phyloP scores from a whole-genome alignment of 345 rosid genomes.

The Garcia nutans region DNA sequence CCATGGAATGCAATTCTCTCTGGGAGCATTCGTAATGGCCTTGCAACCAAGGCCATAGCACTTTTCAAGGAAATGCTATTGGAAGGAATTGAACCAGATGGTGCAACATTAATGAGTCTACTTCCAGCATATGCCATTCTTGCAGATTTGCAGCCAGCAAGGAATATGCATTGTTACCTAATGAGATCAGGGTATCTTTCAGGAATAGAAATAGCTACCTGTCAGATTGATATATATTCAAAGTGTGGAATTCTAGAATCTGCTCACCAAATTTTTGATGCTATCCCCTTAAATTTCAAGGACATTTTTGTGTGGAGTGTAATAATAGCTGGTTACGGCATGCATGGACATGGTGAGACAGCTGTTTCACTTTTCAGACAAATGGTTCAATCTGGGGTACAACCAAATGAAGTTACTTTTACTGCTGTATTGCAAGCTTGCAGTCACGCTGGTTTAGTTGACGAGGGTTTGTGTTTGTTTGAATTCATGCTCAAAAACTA shows the following conservation, averaged over 20 bases:
- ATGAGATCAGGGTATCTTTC: slow-evolving; percentile 53
- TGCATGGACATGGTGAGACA: slow-evolving; percentile 58
- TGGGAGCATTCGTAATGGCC: slow-evolving; percentile 49
- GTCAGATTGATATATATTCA: slow-evolving; percentile 55
- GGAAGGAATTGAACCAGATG: slow-evolving; percentile 46
- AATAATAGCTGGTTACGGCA: slow-evolving; percentile 53
- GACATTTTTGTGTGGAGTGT: slow-evolving; percentile 61
- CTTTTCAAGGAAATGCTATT: slow-evolving; percentile 51
- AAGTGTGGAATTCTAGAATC: slow-evolving; percentile 59
- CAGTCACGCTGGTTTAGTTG: slow-evolving; percentile 61
- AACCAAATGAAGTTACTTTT: slow-evolving; percentile 56
- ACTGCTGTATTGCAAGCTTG: slow-evolving; percentile 61
- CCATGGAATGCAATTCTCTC: slow-evolving; percentile 80
- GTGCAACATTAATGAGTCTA: slow-evolving; percentile 57
- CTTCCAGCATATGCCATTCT: slow-evolving; percentile 60
- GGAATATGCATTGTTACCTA: slow-evolving; percentile 50
- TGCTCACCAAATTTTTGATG: slow-evolving; percentile 49
- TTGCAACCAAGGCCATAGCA: slow-evolving; percentile 40
- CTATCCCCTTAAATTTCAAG: slow-evolving; percentile 40
- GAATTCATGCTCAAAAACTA: slow-evolving; percentile 43
- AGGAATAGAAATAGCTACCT: slow-evolving; percentile 47
- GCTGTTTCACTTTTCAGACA: slow-evolving; percentile 55
- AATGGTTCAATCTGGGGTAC: slow-evolving; percentile 56
- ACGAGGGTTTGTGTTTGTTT: slow-evolving; percentile 54
- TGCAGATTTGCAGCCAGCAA: slow-evolving; percentile 53